These are phyloP conservation scores for Leccinum griseonigrum DNA, from an alignment of 1,284 basidiomycete genomes.

Conservation along the genomic window DNA sequence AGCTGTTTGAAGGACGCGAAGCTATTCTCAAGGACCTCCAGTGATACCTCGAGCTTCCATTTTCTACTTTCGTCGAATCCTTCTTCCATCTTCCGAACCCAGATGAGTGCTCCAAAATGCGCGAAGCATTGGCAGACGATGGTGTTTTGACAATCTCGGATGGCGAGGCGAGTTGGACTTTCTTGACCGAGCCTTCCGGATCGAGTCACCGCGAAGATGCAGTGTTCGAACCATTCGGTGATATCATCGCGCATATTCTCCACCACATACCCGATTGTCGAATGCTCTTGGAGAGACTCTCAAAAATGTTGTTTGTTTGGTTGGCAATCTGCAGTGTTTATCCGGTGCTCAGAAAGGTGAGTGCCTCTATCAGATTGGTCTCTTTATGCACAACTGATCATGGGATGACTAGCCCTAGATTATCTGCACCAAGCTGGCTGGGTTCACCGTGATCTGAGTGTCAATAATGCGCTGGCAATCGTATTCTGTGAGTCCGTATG, in stretches of 20 bases:
- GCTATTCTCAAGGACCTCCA: not conserved
- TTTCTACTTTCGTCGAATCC: not conserved
- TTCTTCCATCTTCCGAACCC: not conserved
- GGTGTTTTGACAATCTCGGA: not conserved
- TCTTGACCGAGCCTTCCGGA: not conserved
- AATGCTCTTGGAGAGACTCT: not conserved
- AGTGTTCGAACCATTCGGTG: not conserved
- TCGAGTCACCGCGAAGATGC: not conserved
- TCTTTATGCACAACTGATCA: too few species aligned
- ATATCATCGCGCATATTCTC: not conserved
- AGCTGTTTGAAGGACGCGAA: not conserved
- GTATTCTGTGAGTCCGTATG: constrained; percentile 73
- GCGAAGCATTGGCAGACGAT: not conserved
- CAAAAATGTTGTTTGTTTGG: too few species aligned
- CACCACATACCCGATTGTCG: not conserved
- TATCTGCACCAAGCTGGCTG: too few species aligned
- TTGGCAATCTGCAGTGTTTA: too few species aligned
- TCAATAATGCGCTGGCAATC: constrained; percentile 42
- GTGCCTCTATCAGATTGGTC: too few species aligned
- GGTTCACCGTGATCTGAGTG: not conserved
- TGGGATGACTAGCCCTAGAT: too few species aligned
- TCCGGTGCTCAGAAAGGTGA: too few species aligned
- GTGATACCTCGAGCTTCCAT: not conserved
- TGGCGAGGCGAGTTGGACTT: not conserved
- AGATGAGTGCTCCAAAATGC: not conserved